Conservation (phyloP, 169 alveolate genomes). For the Plasmodium sp. region DNA sequence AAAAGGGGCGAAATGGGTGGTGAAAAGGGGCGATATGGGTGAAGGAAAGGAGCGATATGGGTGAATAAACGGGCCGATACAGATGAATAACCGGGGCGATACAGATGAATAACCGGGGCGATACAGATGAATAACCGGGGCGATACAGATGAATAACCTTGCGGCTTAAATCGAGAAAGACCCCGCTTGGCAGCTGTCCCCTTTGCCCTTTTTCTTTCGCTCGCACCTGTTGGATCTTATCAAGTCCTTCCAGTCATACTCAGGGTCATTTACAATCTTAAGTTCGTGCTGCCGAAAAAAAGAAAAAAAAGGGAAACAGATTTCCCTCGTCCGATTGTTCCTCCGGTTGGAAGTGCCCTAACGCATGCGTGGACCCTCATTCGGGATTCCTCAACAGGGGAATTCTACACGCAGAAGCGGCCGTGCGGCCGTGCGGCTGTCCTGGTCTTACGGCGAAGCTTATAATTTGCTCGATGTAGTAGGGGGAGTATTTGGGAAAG, state of each 20-base stretch:
- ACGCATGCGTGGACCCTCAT: neutral
- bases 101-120: too few relatives aligned
- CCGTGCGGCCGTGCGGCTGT: neutral
- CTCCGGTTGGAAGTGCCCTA: neutral
- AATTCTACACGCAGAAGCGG: neutral
- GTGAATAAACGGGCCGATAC: too few relatives aligned
- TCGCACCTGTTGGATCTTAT: constrained; percentile 75
- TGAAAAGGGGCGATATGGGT: neutral
- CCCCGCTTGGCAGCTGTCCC: neutral
- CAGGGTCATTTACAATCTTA: constrained; percentile 73
- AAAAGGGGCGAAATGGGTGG: neutral
- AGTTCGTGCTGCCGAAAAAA: constrained; percentile 58
- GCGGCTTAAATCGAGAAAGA: neutral
- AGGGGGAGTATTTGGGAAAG: constrained; percentile 56
- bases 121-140: too few relatives aligned
- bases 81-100: too few relatives aligned
- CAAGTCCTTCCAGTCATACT: constrained; percentile 76
- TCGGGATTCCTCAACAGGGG: neutral
- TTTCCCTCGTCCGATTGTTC: neutral
- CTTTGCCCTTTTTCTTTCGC: neutral
- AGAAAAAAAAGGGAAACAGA: neutral
- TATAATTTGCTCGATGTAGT: constrained; percentile 63
- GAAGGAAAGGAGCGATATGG: too few relatives aligned
- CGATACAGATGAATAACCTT: too few relatives aligned
- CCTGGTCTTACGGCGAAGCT: constrained; percentile 57